Conservation (phyloP, 2,329 filamentous ascomycete species). For the Orbilia blumenaviensis region DNA sequence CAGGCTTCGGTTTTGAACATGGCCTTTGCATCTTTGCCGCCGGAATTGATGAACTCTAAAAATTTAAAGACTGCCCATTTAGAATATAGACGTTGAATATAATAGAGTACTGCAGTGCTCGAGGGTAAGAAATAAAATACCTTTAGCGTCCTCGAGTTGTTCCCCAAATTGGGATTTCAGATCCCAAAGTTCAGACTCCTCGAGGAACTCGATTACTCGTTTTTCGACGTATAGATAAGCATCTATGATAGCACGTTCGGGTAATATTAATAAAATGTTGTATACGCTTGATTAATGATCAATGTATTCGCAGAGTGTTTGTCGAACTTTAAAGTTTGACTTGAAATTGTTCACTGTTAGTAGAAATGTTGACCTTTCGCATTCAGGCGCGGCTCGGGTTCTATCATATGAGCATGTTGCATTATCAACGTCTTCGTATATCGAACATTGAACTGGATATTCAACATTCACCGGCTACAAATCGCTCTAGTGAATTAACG, state of each 20-base stretch:
- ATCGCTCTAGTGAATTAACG: neutral
- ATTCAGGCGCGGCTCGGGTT: too few species aligned
- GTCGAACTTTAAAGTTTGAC: too few species aligned
- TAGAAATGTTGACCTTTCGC: too few species aligned
- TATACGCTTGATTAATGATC: neutral
- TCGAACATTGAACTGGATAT: too few species aligned
- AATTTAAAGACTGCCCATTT: neutral
- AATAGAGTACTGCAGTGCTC: too few species aligned
- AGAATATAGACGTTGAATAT: neutral
- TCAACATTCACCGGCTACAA: too few species aligned
- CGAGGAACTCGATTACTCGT: neutral
- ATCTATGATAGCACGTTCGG: neutral
- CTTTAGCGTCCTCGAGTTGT: conserved; percentile 11
- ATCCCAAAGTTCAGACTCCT: neutral
- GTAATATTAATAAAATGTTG: too few species aligned
- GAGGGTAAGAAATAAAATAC: too few species aligned
- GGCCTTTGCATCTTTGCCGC: neutral
- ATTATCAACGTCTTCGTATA: too few species aligned
- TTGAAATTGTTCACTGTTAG: too few species aligned
- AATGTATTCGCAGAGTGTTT: neutral
- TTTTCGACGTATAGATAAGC: conserved; percentile 10
- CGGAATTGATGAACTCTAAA: neutral
- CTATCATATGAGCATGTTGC: too few species aligned
- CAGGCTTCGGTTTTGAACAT: conserved; percentile 26
- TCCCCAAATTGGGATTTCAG: conserved; percentile 1